phyloP scores from a whole-genome alignment of 2,329 filamentous ascomycete species.

The Hypoxylon rubiginosum region DNA sequence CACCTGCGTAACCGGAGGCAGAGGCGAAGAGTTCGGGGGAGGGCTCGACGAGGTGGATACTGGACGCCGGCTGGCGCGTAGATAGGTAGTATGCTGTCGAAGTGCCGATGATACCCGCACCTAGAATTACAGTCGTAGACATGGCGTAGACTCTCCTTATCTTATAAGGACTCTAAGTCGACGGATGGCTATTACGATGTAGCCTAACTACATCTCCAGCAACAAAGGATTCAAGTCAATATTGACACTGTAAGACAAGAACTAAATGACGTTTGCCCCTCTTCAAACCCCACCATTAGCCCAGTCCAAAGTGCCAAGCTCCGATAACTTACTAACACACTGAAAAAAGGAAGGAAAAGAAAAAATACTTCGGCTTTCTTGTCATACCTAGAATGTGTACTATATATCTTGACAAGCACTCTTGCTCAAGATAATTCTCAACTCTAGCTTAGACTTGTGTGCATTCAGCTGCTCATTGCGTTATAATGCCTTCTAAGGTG shows the following conservation, averaged over 20 bases:
- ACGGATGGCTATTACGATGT: background rate
- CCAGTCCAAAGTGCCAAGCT: background rate
- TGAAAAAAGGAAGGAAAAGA: no score
- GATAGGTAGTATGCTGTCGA: conserved; percentile 81
- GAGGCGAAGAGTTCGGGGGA: conserved; percentile 74
- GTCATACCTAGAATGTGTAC: no score
- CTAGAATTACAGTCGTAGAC: conserved; percentile 74
- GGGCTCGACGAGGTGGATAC: conserved; percentile 63
- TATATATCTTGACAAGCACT: background rate
- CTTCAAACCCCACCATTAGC: conserved; percentile 30
- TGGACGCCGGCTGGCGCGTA: conserved; percentile 57
- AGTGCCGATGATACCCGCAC: conserved; percentile 77
- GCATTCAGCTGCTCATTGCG: background rate
- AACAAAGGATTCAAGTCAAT: background rate
- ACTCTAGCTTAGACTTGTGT: background rate
- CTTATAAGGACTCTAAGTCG: background rate
- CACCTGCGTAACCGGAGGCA: conserved; percentile 80
- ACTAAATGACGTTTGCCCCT: conserved; percentile 26
- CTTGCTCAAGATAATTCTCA: background rate
- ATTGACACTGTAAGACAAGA: background rate
- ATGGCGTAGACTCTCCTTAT: conserved; percentile 41
- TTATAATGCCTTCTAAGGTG: conserved; percentile 68
- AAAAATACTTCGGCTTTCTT: no score
- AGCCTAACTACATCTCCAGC: background rate
- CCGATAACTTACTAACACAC: no score